Evolutionary conservation across 2,329 filamentous ascomycete species (phyloP).

Genomic region (Hortaea werneckii): DNA sequence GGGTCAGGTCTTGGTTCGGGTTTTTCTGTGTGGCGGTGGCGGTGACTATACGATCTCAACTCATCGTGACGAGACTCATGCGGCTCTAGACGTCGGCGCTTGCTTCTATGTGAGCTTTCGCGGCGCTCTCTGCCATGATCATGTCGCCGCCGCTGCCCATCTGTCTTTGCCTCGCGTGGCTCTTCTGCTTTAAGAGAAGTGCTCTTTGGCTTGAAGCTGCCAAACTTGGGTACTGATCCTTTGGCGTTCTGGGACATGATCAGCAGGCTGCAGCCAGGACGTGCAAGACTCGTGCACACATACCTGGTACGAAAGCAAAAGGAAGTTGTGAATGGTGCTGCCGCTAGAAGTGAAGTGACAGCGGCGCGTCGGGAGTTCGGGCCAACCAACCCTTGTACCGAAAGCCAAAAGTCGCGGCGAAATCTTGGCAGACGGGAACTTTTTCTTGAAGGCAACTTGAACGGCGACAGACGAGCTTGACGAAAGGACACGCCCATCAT

Average conservation of each 20-base stretch:
- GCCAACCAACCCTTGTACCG: neutral
- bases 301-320: neutral
- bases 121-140: neutral
- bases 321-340: neutral
- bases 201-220: conserved; percentile 56
- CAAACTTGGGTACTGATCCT: conserved; percentile 54
- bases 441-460: neutral
- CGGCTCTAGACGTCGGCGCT: neutral
- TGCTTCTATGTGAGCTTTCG: neutral
- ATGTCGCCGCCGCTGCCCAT: no score
- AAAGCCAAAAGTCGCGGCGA: neutral
- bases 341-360: neutral
- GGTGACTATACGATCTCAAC: neutral
- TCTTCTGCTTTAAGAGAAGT: neutral
- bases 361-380: conserved; percentile 1
- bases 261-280: neutral
- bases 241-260: conserved; percentile 8
- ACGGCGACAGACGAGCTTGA: neutral
- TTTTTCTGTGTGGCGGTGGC: neutral
- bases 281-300: neutral
- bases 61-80: neutral
- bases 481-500: conserved; percentile 36
- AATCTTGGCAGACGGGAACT: conserved; percentile 1
- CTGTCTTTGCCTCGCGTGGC: neutral
- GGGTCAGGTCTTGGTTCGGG: neutral